Conservation (phyloP, 805 yeast genomes). For the Ogataea paraovalis region DNA sequence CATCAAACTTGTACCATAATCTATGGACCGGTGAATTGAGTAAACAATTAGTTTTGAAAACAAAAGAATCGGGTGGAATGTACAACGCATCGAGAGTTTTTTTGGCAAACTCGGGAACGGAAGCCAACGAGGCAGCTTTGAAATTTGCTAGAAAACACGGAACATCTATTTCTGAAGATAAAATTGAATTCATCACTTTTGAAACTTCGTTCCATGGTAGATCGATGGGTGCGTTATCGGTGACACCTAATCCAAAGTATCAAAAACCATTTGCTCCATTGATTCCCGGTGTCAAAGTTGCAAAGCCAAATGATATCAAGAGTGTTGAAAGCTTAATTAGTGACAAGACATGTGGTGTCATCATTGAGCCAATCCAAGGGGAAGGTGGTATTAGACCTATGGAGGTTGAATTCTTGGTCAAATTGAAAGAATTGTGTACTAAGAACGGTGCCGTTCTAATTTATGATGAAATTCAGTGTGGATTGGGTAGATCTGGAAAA, state of each 20-base stretch:
- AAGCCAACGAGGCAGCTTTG: constrained; percentile 57
- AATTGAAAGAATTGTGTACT: constrained; percentile 62
- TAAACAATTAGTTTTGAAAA: constrained; percentile 62
- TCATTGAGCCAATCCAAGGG: constrained; percentile 96
- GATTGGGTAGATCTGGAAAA: constrained; percentile 87
- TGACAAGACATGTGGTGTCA: constrained; percentile 81
- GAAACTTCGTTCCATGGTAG: constrained; percentile 92
- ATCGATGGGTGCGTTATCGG: constrained; percentile 87
- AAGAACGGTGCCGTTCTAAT: constrained; percentile 72
- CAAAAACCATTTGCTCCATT: constrained; percentile 88
- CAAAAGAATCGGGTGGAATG: constrained; percentile 76
- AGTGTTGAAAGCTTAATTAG: constrained; percentile 54
- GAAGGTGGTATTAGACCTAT: constrained; percentile 90
- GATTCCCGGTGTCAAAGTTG: constrained; percentile 82
- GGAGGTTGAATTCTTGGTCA: constrained; percentile 56
- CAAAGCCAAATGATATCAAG: constrained; percentile 55
- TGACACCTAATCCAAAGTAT: constrained; percentile 89
- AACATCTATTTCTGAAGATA: constrained; percentile 45
- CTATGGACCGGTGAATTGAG: constrained; percentile 79
- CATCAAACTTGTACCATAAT: constrained; percentile 83
- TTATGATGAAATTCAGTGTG: constrained; percentile 96
- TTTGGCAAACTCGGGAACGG: constrained; percentile 56
- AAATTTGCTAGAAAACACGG: constrained; percentile 78
- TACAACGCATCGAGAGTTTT: constrained; percentile 70
- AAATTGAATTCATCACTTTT: constrained; percentile 81